Evolutionary conservation across 192 early-diverging fungal genomes (phyloP).

Genomic region (Mortierella hygrophila): DNA sequence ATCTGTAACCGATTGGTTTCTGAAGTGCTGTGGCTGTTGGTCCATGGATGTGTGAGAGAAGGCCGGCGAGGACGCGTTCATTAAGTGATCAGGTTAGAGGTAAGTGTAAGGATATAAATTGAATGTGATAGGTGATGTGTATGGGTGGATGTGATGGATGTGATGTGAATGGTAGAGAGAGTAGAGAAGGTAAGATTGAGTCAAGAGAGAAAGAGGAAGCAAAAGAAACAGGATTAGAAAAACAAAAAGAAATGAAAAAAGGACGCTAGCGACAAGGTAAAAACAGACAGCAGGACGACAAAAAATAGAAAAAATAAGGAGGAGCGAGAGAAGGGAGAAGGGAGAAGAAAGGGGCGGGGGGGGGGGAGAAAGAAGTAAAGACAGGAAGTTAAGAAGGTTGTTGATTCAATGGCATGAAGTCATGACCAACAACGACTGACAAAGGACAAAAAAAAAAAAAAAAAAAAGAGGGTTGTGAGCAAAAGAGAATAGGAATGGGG

Average conservation of each 20-base stretch:
- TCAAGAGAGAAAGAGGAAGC: background rate
- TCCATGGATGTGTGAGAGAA: background rate
- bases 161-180: background rate
- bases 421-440: no score
- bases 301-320: background rate
- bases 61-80: constrained; percentile 30
- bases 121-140: no score
- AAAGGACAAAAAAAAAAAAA: no score
- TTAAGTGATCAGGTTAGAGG: background rate
- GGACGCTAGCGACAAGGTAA: no score
- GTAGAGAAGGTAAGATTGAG: background rate
- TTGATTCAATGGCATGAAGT: background rate
- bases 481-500: no score
- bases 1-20: background rate
- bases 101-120: background rate
- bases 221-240: background rate
- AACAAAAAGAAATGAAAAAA: constrained; percentile 12
- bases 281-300: background rate
- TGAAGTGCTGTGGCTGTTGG: constrained; percentile 12
- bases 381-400: background rate
- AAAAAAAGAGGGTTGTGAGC: no score
- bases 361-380: background rate
- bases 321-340: background rate
- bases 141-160: constrained; percentile 1
- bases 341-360: background rate